Evolutionary conservation across 2,329 filamentous ascomycete species (phyloP).

Genomic region (Cladophialophora yegresii): DNA sequence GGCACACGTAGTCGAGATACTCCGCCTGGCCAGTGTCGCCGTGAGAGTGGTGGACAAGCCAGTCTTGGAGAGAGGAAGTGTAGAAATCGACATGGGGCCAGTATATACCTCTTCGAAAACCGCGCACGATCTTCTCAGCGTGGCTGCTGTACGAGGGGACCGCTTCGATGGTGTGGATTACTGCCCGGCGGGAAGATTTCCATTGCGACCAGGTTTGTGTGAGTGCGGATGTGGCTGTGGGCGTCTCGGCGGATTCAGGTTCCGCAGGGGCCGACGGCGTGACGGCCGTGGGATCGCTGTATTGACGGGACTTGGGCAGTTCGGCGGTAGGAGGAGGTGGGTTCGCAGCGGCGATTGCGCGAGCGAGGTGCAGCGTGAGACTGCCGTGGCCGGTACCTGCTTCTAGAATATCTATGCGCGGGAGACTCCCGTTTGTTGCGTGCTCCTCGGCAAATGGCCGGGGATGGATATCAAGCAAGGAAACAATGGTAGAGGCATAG

Average conservation of each 20-base stretch:
- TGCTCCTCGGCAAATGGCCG: slow-evolving; percentile 38
- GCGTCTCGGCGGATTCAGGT: neutral
- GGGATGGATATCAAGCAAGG: slow-evolving; percentile 72
- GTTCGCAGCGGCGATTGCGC: slow-evolving; percentile 73
- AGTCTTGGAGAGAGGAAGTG: slow-evolving; percentile 64
- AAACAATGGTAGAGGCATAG: slow-evolving; percentile 74
- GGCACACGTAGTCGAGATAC: slow-evolving; percentile 70
- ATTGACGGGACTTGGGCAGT: slow-evolving; percentile 27
- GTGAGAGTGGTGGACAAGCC: slow-evolving; percentile 49
- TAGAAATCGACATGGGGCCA: slow-evolving; percentile 72
- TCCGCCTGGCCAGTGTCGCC: neutral
- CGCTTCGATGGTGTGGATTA: slow-evolving; percentile 75
- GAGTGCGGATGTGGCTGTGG: neutral
- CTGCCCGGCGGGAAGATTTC: slow-evolving; percentile 59
- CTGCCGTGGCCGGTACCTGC: slow-evolving; percentile 84
- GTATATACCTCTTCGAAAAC: slow-evolving; percentile 72
- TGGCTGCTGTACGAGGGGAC: slow-evolving; percentile 63
- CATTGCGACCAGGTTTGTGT: slow-evolving; percentile 49
- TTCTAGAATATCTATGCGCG: slow-evolving; percentile 72
- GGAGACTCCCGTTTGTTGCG: slow-evolving; percentile 7
- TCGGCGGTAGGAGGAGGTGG: slow-evolving; percentile 48
- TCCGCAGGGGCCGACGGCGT: neutral
- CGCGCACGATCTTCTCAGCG: slow-evolving; percentile 64
- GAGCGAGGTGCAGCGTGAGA: slow-evolving; percentile 72
- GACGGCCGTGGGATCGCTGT: neutral